These are phyloP conservation scores for Pythium biforme DNA, from an alignment of 352 stramenopile species.

Conservation along the genomic window DNA sequence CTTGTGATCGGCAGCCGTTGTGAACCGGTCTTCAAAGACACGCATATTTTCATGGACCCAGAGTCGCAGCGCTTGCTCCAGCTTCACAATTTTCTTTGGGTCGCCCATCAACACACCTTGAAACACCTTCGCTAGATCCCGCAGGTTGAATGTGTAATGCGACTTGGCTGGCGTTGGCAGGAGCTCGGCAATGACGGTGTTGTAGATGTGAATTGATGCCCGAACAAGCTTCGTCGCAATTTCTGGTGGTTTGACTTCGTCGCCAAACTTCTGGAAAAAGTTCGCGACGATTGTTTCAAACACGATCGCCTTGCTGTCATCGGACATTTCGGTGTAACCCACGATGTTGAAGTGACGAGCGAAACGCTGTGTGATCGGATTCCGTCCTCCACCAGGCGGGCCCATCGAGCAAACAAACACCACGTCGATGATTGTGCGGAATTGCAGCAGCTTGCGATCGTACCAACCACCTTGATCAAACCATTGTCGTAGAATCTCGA, in stretches of 20 bases:
- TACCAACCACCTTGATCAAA: slow-evolving; percentile 96
- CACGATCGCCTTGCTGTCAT: slow-evolving; percentile 78
- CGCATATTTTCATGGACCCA: slow-evolving; percentile 87
- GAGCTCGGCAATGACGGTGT: slow-evolving; percentile 77
- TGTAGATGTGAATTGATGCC: slow-evolving; percentile 80
- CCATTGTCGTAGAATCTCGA: slow-evolving; percentile 94
- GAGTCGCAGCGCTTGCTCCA: slow-evolving; percentile 70
- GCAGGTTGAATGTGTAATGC: slow-evolving; percentile 89
- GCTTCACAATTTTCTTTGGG: slow-evolving; percentile 60
- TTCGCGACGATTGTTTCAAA: slow-evolving; percentile 81
- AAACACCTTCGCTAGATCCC: slow-evolving; percentile 88
- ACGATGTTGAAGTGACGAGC: slow-evolving; percentile 87
- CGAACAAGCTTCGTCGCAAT: slow-evolving; percentile 65
- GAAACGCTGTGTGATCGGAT: slow-evolving; percentile 77
- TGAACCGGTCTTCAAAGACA: slow-evolving; percentile 89
- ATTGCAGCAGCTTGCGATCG: slow-evolving; percentile 91
- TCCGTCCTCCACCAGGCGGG: slow-evolving; percentile 71
- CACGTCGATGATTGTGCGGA: slow-evolving; percentile 91
- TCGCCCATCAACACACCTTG: slow-evolving; percentile 85
- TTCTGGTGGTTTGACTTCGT: slow-evolving; percentile 59
- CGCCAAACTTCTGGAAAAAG: slow-evolving; percentile 67
- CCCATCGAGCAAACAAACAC: slow-evolving; percentile 85
- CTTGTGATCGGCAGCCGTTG: slow-evolving; percentile 60
- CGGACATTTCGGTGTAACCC: slow-evolving; percentile 82
- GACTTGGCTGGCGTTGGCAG: slow-evolving; percentile 82